These are phyloP conservation scores for Phoma herbarum DNA, from an alignment of 2,329 filamentous ascomycete species.

Conservation along the genomic window DNA sequence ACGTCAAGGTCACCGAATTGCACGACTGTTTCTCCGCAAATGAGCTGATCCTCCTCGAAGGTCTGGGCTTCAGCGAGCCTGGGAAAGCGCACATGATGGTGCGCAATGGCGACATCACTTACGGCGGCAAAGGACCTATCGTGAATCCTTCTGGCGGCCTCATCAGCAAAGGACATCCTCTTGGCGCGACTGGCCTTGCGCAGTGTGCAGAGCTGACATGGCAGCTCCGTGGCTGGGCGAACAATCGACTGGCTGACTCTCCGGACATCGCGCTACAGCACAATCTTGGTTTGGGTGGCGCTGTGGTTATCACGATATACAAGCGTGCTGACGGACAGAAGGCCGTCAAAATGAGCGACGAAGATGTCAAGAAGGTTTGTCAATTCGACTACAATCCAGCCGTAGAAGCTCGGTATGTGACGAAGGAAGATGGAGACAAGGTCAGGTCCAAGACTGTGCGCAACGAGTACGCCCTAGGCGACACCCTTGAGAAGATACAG, in stretches of 20 bases:
- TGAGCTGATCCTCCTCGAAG: slow-evolving; percentile 88
- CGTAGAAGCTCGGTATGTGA: slow-evolving; percentile 87
- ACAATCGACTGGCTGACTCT: slow-evolving; percentile 75
- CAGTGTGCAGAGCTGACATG: slow-evolving; percentile 95
- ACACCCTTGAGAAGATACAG: slow-evolving; percentile 75
- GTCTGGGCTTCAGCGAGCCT: slow-evolving; percentile 75
- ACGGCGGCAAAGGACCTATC: slow-evolving; percentile 75
- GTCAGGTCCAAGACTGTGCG: slow-evolving; percentile 73
- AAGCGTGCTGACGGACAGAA: slow-evolving; percentile 78
- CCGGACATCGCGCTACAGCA: slow-evolving; percentile 84
- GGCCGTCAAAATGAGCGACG: slow-evolving; percentile 68
- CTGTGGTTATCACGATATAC: slow-evolving; percentile 89
- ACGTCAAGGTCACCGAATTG: slow-evolving; percentile 86
- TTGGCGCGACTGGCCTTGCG: slow-evolving; percentile 89
- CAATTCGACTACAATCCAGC: slow-evolving; percentile 90
- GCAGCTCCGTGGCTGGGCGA: slow-evolving; percentile 95
- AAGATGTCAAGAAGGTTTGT: slow-evolving; percentile 70
- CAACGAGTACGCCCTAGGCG: slow-evolving; percentile 77
- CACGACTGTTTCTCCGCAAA: slow-evolving; percentile 98
- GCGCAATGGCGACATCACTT: slow-evolving; percentile 85
- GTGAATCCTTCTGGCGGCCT: slow-evolving; percentile 93
- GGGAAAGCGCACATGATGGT: slow-evolving; percentile 94
- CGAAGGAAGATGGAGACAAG: slow-evolving; percentile 73
- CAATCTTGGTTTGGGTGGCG: slow-evolving; percentile 89
- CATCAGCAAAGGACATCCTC: slow-evolving; percentile 93